These are phyloP conservation scores for Aspergillus pseudoglaucus DNA, from an alignment of 2,329 filamentous ascomycete species.

Conservation along the genomic window DNA sequence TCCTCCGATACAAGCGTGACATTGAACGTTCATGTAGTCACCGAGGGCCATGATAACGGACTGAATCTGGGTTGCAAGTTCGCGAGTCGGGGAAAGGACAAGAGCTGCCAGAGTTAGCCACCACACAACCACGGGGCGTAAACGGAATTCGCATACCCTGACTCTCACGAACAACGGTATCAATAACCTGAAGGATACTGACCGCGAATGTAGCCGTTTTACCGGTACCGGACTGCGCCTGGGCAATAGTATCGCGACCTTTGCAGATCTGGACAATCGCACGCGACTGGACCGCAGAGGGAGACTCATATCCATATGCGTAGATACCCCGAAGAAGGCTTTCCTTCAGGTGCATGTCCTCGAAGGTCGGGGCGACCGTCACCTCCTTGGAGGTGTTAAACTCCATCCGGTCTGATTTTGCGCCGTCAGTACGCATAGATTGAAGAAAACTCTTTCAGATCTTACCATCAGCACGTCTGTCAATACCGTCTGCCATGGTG, in stretches of 20 bases:
- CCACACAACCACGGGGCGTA: background rate
- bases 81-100: slow-evolving; percentile 89
- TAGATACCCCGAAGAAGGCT: slow-evolving; percentile 96
- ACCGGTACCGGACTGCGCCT: slow-evolving; percentile 93
- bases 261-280: slow-evolving; percentile 99
- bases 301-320: slow-evolving; percentile 96
- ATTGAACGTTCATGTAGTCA: slow-evolving; percentile 99
- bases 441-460: slow-evolving; percentile 1
- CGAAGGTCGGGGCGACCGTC: slow-evolving; percentile 82
- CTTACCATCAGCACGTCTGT: slow-evolving; percentile 73
- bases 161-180: slow-evolving; percentile 84
- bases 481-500: slow-evolving; percentile 86
- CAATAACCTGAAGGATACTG: slow-evolving; percentile 91
- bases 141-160: slow-evolving; percentile 48
- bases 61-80: slow-evolving; percentile 96
- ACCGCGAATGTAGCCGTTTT: slow-evolving; percentile 97
- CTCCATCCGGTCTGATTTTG: slow-evolving; percentile 73
- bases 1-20: slow-evolving; percentile 95
- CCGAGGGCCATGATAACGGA: slow-evolving; percentile 99
- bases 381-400: slow-evolving; percentile 98
- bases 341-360: slow-evolving; percentile 96
- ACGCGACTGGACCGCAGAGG: slow-evolving; percentile 93
- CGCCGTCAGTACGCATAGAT: slow-evolving; percentile 17
- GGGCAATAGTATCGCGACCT: slow-evolving; percentile 95
- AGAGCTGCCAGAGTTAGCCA: slow-evolving; percentile 51